Conservation (phyloP, 2,329 filamentous ascomycete species). For the Thielaviopsis cerberus region DNA sequence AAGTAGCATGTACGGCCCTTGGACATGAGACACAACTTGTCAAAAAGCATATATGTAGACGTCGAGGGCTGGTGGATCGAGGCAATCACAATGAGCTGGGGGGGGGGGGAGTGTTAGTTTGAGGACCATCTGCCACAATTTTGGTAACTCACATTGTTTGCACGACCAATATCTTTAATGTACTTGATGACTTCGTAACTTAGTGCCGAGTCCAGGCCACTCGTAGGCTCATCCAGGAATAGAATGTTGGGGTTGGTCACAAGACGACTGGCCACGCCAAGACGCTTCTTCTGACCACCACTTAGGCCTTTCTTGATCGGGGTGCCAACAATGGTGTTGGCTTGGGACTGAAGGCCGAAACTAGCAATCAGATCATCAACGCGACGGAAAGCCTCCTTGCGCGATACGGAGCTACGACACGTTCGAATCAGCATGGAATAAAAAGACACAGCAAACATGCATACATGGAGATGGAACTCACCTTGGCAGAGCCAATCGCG, state of each 20-base stretch:
- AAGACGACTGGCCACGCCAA: conserved; percentile 63
- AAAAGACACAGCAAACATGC: neutral
- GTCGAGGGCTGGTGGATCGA: conserved; percentile 78
- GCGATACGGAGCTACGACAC: conserved; percentile 19
- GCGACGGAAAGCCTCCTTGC: conserved; percentile 39
- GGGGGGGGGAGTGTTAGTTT: neutral
- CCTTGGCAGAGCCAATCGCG: conserved; percentile 41
- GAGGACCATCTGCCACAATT: neutral
- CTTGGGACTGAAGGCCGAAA: conserved; percentile 55
- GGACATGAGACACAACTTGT: conserved; percentile 59
- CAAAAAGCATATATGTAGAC: conserved; percentile 60
- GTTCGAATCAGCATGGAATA: neutral
- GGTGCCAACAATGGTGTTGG: conserved; percentile 58
- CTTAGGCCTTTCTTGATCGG: conserved; percentile 68
- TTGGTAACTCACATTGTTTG: conserved; percentile 36
- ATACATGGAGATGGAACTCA: conserved; percentile 17
- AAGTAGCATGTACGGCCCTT: conserved; percentile 55
- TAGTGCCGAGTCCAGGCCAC: conserved; percentile 61
- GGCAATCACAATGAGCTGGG: conserved; percentile 54
- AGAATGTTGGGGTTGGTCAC: conserved; percentile 66
- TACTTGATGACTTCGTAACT: conserved; percentile 62
- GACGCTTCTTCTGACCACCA: conserved; percentile 66
- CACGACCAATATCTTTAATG: conserved; percentile 45
- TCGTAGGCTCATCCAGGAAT: conserved; percentile 72
- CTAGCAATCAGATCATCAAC: conserved; percentile 49